Base-by-base conservation (phyloP, 495 filamentous ascomycete genomes). In the Cladorrhinum samala region DNA sequence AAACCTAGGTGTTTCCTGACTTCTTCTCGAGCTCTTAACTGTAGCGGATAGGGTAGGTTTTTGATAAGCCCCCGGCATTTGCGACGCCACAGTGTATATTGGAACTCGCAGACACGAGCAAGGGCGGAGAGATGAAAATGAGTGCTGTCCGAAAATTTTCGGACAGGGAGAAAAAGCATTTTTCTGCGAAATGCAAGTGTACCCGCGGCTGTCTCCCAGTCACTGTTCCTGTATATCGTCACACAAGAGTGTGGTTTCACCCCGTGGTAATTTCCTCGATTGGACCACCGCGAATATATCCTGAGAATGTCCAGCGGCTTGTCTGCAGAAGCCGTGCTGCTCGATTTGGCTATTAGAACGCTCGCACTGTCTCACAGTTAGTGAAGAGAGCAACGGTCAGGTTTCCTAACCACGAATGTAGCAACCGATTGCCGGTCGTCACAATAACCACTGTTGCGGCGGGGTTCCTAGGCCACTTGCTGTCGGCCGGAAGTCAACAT, bases 201-300 rank as follows among this genome's bases (percentile, higher is more conserved):
- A 36, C 41, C 46, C 21, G 30, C 50, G 53, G 53, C 46, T 55
- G 45, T 42, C 47, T 40, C 53, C 46, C 19, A 33, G 38, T 40
- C 53, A 39, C 40, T 44, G 52, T 55, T 50, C 27, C 40, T 43
- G 36, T 16, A 40, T 13, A 50, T 17, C 36, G 46, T 55, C 25
- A 27, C 14, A 50, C 53, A 13, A 40, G 40, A 49, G 36, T n/a
- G 38, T 20, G 18, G 45, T 47, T 23, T 16, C 17, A 47, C 45
- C 17, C 17, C 6, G 45, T 33, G 45, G 45, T 47, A 47, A 47
- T 33, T 47, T 2, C 45, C 45, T 47, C 30, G 21, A 47, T 47
- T 47, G 45, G 45, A 33, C 45, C 24, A 20, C 17, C 13, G 18
- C 14, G 20, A 17, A 23, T 33, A 23, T 27, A 14, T 14, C 23